phyloP scores from a whole-genome alignment of 2,329 filamentous ascomycete species.

The Nothopassalora personata region DNA sequence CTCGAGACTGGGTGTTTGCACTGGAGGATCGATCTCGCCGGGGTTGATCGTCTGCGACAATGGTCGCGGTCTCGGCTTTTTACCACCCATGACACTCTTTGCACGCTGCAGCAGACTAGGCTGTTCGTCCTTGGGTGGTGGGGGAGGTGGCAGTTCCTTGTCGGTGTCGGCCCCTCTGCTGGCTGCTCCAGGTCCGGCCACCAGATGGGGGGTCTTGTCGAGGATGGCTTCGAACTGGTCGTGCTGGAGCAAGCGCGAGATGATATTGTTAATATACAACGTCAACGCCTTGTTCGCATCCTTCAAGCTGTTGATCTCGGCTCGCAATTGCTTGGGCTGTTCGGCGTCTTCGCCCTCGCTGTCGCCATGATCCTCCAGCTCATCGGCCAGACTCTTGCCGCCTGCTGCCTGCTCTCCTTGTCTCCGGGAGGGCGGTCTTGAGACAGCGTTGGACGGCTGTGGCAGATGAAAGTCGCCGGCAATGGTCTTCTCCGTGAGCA shows the following conservation, averaged over 20 bases:
- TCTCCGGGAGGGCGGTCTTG: slow-evolving; percentile 50
- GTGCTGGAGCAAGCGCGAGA: slow-evolving; percentile 87
- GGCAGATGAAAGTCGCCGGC: slow-evolving; percentile 70
- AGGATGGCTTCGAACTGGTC: slow-evolving; percentile 93
- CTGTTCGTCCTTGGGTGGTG: slow-evolving; percentile 49
- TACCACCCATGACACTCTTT: slow-evolving; percentile 52
- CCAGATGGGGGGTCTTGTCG: slow-evolving; percentile 66
- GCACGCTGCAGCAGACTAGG: slow-evolving; percentile 52
- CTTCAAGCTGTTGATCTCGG: slow-evolving; percentile 71
- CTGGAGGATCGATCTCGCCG: slow-evolving; percentile 5
- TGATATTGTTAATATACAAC: slow-evolving; percentile 98
- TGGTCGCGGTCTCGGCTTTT: slow-evolving; percentile 17
- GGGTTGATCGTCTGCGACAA: slow-evolving; percentile 27
- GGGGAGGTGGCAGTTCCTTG: slow-evolving; percentile 79
- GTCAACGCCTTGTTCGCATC: slow-evolving; percentile 97
- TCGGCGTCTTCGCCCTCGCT: slow-evolving; percentile 48
- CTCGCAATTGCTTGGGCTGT: slow-evolving; percentile 63
- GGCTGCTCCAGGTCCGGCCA: slow-evolving; percentile 38
- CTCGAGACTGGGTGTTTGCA: slow-evolving; percentile 29
- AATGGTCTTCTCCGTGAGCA: slow-evolving; percentile 89
- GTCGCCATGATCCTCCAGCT: slow-evolving; percentile 65
- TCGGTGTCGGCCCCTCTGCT: slow-evolving; percentile 49
- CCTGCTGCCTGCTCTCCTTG: slow-evolving; percentile 8
- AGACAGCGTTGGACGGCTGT: slow-evolving; percentile 33
- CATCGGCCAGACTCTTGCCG: slow-evolving; percentile 74